phyloP scores from a whole-genome alignment of 306 rosid genomes.

The Ormosia emarginata region DNA sequence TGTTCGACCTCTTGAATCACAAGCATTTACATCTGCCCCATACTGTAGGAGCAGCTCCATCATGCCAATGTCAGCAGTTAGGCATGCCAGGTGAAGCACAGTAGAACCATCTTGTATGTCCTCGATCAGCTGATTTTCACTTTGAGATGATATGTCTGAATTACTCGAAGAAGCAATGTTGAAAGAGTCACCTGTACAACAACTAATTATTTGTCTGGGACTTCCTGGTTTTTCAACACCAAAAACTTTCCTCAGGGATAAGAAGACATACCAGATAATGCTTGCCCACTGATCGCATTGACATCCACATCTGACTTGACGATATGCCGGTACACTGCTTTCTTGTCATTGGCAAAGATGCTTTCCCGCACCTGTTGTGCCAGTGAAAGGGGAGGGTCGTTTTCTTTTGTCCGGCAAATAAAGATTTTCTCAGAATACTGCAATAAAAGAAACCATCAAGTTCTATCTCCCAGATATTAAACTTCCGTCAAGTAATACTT shows the following conservation, averaged over 20 bases:
- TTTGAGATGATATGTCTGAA: slow-evolving; percentile 23
- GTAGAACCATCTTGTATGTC: slow-evolving; percentile 45
- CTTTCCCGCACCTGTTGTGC: slow-evolving; percentile 57
- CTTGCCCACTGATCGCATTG: slow-evolving; percentile 37
- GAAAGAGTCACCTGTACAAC: slow-evolving; percentile 35
- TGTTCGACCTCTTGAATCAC: slow-evolving; percentile 56
- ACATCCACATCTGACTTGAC: slow-evolving; percentile 50
- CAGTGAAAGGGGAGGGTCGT: slow-evolving; percentile 18
- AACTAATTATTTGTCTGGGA: background rate
- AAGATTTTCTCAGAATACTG: slow-evolving; percentile 72
- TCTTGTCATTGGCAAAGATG: slow-evolving; percentile 60
- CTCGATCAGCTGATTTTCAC: slow-evolving; percentile 35
- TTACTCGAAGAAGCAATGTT: slow-evolving; percentile 42
- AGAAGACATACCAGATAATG: slow-evolving; percentile 41
- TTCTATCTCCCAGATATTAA: slow-evolving; percentile 18
- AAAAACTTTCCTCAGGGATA: background rate
- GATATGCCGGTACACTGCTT: slow-evolving; percentile 60
- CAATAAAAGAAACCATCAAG: slow-evolving; percentile 30
- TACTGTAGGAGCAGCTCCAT: slow-evolving; percentile 76
- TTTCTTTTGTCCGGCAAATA: slow-evolving; percentile 34
- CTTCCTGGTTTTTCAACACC: slow-evolving; percentile 13
- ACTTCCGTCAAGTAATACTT: slow-evolving; percentile 10
- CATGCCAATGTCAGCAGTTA: slow-evolving; percentile 62
- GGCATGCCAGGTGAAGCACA: slow-evolving; percentile 77
- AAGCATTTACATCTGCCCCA: slow-evolving; percentile 63